These are phyloP conservation scores for Phalaenopsis hybrid DNA, from an alignment of 116 monocot species.

Conservation along the genomic window DNA sequence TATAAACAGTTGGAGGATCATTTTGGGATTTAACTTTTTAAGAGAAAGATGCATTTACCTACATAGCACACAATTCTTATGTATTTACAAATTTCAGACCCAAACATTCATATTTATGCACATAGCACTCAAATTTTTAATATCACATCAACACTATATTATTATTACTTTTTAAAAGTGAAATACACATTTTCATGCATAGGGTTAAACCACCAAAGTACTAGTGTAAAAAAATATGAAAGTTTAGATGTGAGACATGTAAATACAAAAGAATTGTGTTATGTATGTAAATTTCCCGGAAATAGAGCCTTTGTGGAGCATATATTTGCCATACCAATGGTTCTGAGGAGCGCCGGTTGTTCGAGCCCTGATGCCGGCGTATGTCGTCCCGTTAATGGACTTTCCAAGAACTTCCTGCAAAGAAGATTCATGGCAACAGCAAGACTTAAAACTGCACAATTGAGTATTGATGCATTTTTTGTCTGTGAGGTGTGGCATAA, in stretches of 20 bases:
- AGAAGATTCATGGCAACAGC: neutral
- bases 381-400: conserved; percentile 93
- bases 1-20: no score
- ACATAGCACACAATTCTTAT: neutral
- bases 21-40: no score
- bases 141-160: no score
- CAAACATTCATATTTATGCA: neutral
- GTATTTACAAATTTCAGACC: neutral
- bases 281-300: neutral
- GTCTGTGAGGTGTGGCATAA: no score
- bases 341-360: conserved; percentile 99
- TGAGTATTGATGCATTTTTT: no score
- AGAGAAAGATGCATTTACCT: no score
- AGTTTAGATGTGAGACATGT: neutral
- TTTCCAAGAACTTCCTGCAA: conserved; percentile 82
- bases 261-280: no score
- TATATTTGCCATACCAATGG: conserved; percentile 55
- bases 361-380: conserved; percentile 90
- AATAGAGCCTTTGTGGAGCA: neutral
- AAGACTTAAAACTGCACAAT: no score
- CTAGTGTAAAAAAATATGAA: neutral
- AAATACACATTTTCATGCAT: neutral
- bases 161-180: no score
- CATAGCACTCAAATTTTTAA: neutral
- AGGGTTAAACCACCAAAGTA: neutral